A percentile compares a stretch with the other conserved stretches of the same genome.
Conservation (phyloP, 352 stramenopile species). For the Globisporangium ultimum region DNA sequence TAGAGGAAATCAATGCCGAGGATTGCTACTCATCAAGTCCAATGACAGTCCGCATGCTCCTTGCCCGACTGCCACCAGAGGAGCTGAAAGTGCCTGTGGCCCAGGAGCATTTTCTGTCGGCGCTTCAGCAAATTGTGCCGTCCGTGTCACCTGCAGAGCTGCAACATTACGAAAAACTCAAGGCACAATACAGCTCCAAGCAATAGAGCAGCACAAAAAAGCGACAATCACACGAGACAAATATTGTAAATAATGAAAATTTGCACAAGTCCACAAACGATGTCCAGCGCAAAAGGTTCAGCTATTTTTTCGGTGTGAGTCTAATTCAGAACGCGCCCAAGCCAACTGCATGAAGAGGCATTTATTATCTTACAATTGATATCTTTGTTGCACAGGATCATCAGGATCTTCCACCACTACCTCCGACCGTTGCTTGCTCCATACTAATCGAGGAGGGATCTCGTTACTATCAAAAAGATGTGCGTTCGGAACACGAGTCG, state of each 20-base stretch:
- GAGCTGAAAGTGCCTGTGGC: conserved; percentile 60
- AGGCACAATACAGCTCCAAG: conserved; percentile 80
- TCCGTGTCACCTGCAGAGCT: conserved; percentile 86
- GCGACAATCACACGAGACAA: neutral
- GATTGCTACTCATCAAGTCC: conserved; percentile 81
- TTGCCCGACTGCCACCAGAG: conserved; percentile 56
- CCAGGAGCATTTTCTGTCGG: conserved; percentile 51
- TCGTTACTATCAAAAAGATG: conserved; percentile 66
- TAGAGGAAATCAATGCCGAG: conserved; percentile 65
- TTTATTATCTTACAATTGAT: conserved; percentile 29
- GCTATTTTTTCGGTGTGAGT: too few species aligned
- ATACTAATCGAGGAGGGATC: conserved; percentile 64
- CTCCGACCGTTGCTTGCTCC: conserved; percentile 64
- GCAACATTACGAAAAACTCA: conserved; percentile 84
- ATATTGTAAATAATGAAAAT: neutral
- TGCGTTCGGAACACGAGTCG: conserved; percentile 56
- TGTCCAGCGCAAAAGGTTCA: neutral
- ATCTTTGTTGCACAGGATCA: conserved; percentile 68
- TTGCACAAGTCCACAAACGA: neutral
- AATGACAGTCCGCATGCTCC: conserved; percentile 61
- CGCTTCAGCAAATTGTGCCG: conserved; percentile 62
- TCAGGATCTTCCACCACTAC: conserved; percentile 38
- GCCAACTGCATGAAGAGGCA: neutral
- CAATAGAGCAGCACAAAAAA: conserved; percentile 17
- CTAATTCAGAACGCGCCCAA: neutral